Percentiles rank a stretch among this genome's conserved stretches.
phyloP scores from a whole-genome alignment of 2,329 filamentous ascomycete species.

The Arthrobotrys pseudoclavata region DNA sequence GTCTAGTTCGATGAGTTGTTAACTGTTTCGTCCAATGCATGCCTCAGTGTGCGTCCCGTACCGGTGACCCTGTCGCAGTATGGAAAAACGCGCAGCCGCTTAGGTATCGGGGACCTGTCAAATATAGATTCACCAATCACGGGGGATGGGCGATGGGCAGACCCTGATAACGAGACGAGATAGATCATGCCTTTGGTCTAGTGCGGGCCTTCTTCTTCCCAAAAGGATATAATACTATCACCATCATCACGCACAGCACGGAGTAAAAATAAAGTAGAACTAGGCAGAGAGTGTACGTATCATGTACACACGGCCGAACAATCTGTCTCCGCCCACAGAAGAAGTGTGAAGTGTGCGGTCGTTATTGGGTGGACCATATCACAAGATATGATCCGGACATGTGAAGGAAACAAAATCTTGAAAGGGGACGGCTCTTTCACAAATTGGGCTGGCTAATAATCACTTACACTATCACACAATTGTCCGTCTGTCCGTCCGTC shows the following conservation, averaged over 20 bases:
- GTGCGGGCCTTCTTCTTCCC: background rate
- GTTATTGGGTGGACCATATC: conserved; percentile 38
- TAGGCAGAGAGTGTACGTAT: conserved; percentile 26
- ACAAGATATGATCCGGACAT: conserved; percentile 13
- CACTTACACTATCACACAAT: conserved; percentile 29
- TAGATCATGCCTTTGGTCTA: conserved; percentile 9
- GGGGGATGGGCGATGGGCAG: conserved; percentile 20
- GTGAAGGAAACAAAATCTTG: conserved; percentile 14
- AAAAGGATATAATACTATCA: background rate
- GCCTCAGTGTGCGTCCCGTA: conserved; percentile 26
- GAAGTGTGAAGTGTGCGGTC: conserved; percentile 37
- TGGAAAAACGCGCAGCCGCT: conserved; percentile 46
- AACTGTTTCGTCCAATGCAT: conserved; percentile 60
- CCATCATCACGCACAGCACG: background rate
- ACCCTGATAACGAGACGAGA: conserved; percentile 50
- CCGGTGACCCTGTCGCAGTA: conserved; percentile 46
- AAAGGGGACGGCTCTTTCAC: conserved; percentile 38
- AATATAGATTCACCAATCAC: conserved; percentile 39
- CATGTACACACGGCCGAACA: conserved; percentile 8
- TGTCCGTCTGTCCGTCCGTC: conserved; percentile 13
- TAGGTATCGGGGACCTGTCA: conserved; percentile 56
- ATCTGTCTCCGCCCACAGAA: background rate
- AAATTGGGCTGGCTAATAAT: conserved; percentile 32
- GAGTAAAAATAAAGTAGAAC: background rate
- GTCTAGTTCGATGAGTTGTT: conserved; percentile 60